Percentiles rank a stretch among this genome's conserved stretches.
phyloP scores from a whole-genome alignment of 306 rosid genomes.

The Cajanus cajan region DNA sequence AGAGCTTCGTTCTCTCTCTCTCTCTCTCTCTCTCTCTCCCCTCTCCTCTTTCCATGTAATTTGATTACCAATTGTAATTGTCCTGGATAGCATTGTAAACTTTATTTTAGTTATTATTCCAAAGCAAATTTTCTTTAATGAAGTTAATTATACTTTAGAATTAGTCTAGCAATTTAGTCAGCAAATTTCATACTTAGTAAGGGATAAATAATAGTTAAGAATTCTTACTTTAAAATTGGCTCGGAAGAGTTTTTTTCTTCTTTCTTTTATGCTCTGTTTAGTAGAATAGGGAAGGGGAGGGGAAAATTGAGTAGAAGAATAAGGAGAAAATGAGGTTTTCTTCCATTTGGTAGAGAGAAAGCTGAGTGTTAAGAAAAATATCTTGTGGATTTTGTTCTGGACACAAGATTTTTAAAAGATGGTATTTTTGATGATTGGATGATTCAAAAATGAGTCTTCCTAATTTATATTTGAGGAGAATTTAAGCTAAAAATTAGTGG shows the following conservation, averaged over 20 bases:
- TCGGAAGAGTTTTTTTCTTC: background rate
- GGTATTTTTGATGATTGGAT: no score
- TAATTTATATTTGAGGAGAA: no score
- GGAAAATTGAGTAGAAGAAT: background rate
- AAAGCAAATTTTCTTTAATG: no score
- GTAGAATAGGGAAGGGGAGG: background rate
- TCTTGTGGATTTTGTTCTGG: no score
- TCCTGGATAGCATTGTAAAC: background rate
- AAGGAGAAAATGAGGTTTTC: no score
- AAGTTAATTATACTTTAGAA: no score
- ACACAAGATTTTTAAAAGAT: no score
- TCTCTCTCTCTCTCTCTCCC: background rate
- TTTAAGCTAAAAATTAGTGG: no score
- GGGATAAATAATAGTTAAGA: background rate
- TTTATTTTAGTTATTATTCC: background rate
- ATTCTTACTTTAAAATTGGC: background rate
- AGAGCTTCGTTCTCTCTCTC: background rate
- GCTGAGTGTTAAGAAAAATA: background rate
- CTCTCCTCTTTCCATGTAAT: background rate
- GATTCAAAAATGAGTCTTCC: no score
- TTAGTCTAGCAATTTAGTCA: background rate
- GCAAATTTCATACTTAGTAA: background rate
- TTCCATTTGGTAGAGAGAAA: background rate
- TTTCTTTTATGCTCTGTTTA: no score
- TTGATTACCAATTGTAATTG: constrained; percentile 20